Evolutionary conservation across 2,329 filamentous ascomycete species (phyloP).

Genomic region (Trematosphaeria pertusa): DNA sequence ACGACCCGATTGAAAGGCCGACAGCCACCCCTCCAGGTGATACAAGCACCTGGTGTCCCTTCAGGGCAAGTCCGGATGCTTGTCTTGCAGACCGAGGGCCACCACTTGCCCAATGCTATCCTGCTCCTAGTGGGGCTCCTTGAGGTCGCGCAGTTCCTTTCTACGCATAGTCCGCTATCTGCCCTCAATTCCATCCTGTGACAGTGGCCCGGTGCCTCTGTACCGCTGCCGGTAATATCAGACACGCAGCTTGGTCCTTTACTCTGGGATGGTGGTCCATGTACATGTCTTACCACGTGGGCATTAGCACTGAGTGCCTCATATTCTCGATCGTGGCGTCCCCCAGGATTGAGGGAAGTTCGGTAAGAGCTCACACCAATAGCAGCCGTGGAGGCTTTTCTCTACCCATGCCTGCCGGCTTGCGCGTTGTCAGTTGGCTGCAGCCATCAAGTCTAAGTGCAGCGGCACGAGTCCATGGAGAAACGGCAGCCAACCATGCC

Average conservation of each 20-base stretch:
- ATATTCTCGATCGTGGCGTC: slow-evolving; percentile 4
- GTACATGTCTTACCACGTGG: slow-evolving; percentile 19
- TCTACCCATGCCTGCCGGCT: slow-evolving; percentile 8
- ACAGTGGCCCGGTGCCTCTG: slow-evolving; percentile 8
- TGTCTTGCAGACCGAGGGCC: background rate
- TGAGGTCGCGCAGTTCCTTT: slow-evolving; percentile 6
- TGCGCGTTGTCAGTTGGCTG: slow-evolving; percentile 11
- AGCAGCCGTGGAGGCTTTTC: slow-evolving; percentile 3
- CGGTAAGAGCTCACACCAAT: slow-evolving; percentile 14
- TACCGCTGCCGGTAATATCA: slow-evolving; percentile 11
- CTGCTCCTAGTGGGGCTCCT: slow-evolving; percentile 1
- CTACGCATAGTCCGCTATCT: slow-evolving; percentile 5
- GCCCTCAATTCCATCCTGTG: slow-evolving; percentile 2
- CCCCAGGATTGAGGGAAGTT: slow-evolving; percentile 1
- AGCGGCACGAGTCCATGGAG: slow-evolving; percentile 11
- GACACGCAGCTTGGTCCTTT: slow-evolving; percentile 10
- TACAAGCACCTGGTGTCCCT: slow-evolving; percentile 11
- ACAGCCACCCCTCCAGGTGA: slow-evolving; percentile 8
- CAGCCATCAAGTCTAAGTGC: slow-evolving; percentile 8
- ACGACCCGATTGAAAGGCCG: slow-evolving; percentile 5
- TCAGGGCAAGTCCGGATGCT: slow-evolving; percentile 10
- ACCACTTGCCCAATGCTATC: background rate
- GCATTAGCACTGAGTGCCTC: slow-evolving; percentile 6
- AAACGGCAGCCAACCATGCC: slow-evolving; percentile 15
- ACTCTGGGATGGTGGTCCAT: slow-evolving; percentile 12